A percentile compares a stretch with the other conserved stretches of the same genome.
Conservation (phyloP, 345 rosid genomes). For the Arabidopsis arenosa region DNA sequence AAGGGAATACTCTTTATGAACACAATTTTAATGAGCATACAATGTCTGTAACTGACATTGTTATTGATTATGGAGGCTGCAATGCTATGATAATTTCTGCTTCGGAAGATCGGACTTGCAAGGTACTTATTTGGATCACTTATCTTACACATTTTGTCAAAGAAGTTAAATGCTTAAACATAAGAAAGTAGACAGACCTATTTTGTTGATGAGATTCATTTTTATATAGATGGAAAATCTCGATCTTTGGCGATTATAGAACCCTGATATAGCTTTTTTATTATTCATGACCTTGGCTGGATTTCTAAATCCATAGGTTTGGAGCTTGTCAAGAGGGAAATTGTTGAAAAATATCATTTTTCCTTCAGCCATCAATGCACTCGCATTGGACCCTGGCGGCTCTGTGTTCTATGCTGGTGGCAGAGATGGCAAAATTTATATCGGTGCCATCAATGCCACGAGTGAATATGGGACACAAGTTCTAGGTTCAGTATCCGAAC, state of each 20-base stretch:
- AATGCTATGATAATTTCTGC: constrained; percentile 79
- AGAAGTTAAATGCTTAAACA: constrained; percentile 3
- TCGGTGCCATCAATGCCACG: constrained; percentile 69
- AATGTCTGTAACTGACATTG: constrained; percentile 65
- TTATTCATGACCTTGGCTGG: constrained; percentile 5
- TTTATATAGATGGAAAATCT: not conserved
- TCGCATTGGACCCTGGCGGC: constrained; percentile 84
- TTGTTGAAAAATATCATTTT: constrained; percentile 67
- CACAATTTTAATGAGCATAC: constrained; percentile 65
- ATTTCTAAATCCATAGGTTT: constrained; percentile 52
- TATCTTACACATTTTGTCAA: not conserved
- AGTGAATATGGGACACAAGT: constrained; percentile 65
- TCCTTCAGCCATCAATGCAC: constrained; percentile 75
- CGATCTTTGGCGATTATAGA: not conserved
- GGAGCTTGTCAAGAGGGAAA: constrained; percentile 78
- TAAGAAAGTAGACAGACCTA: not conserved
- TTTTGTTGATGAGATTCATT: constrained; percentile 1
- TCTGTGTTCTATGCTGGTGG: constrained; percentile 87
- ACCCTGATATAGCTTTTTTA: constrained; percentile 10
- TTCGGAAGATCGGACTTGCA: constrained; percentile 86
- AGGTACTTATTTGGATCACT: constrained; percentile 50
- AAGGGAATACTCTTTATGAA: constrained; percentile 60
- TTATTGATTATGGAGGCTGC: constrained; percentile 69
- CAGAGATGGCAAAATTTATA: constrained; percentile 74
- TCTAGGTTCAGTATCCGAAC: constrained; percentile 66